Evolutionary conservation across 306 rosid species (phyloP).

Genomic region (Sicyos baderoa): DNA sequence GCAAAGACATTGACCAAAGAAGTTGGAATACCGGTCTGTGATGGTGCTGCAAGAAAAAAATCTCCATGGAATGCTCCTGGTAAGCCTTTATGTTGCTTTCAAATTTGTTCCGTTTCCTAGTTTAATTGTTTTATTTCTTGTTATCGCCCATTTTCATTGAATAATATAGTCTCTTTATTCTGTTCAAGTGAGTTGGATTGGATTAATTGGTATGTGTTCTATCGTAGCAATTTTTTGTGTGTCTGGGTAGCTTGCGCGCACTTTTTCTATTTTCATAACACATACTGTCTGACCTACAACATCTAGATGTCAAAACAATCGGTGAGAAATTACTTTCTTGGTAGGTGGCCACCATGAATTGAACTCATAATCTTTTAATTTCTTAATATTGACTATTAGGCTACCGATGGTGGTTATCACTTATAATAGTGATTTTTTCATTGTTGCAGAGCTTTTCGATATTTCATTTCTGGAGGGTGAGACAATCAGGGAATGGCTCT

Average conservation of each 20-base stretch:
- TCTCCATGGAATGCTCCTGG: constrained; percentile 99
- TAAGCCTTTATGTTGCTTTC: constrained; percentile 23
- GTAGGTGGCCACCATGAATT: too few relatives aligned
- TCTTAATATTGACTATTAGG: too few relatives aligned
- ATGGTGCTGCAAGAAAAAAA: constrained; percentile 95
- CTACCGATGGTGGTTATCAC: too few relatives aligned
- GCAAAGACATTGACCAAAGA: constrained; percentile 82
- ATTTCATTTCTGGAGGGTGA: constrained; percentile 77
- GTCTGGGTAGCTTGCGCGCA: too few relatives aligned
- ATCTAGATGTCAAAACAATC: too few relatives aligned
- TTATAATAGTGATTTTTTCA: too few relatives aligned
- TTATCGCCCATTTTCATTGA: neutral
- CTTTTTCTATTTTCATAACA: too few relatives aligned
- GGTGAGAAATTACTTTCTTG: too few relatives aligned
- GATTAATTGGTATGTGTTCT: neutral
- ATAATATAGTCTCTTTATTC: neutral
- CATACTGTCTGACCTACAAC: too few relatives aligned
- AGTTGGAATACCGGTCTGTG: constrained; percentile 91
- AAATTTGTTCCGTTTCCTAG: neutral
- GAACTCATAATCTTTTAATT: too few relatives aligned
- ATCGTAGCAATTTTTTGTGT: neutral
- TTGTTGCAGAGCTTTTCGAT: constrained; percentile 72
- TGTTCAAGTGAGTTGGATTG: neutral
- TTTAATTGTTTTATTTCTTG: neutral
- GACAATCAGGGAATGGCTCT: constrained; percentile 91